Base-by-base conservation (phyloP, 441 rosid species). In the Adansonia gregorii region DNA sequence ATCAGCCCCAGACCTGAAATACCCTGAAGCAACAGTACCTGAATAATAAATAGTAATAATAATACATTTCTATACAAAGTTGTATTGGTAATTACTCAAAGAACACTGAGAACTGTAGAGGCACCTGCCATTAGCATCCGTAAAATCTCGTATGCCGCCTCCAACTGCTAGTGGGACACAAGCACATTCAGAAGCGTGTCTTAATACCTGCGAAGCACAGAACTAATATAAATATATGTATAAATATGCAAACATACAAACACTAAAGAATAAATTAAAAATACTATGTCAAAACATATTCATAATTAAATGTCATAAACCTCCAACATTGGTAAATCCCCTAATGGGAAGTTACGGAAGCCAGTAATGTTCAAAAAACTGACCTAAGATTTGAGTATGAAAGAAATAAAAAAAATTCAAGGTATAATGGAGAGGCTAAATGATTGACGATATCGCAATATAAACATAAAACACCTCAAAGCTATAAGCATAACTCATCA, bases 141-240 rank as follows among this genome's bases (percentile, higher is more conserved):
- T 94, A 83, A 94, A 96, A 83, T 96, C 98, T 85, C 98, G 86
- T 68, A 96, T 92, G 76, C 99, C 98, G 86, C 99, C 99, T 83
- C 98, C 99, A 79, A 94, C 98, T 19, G 98, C 89, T 77, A 96
- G 83, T 20, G 99, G 98, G 48, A 93, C 98, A 89, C 94, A 96
- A 76, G 93, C 98, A 84, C 92, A 94, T 83, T 93, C 92, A 68
- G 98, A 96, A 56, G 99, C 83, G 76, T 69, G 66, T 87, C 99
- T 92, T 86, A 96, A 79, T 41, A 95, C 97, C 98, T 93, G 78
- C 76, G 86, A 41, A 78, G 46, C 49, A 81, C 69, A 81, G 41
- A 35, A 78, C 73, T 60, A 41, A 74, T 64, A 35, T 74, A 67
- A 27, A 73, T 72, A 56, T 27, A 65, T 60, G 8, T 51, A 11